phyloP scores from a whole-genome alignment of 305 asterid species.

The Fraxinus latifolia region DNA sequence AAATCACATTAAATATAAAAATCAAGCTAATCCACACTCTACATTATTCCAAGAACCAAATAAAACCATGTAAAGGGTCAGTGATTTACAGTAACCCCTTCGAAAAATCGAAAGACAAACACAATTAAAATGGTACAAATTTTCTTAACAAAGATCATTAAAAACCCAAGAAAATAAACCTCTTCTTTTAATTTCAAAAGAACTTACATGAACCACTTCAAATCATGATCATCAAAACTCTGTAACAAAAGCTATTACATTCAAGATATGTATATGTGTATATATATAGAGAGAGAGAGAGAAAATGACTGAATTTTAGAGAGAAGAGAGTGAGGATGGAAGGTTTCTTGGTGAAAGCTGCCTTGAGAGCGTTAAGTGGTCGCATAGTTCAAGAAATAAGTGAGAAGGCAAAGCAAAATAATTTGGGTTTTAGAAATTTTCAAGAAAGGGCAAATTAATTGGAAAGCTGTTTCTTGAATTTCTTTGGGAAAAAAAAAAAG shows the following conservation, averaged over 20 bases:
- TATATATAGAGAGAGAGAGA: neutral
- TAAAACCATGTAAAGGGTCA: neutral
- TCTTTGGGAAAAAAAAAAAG: neutral
- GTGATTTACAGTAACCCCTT: neutral
- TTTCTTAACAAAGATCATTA: slow-evolving; percentile 2
- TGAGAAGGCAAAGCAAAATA: slow-evolving; percentile 32
- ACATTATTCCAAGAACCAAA: neutral
- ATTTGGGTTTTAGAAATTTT: slow-evolving; percentile 31
- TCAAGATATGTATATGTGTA: slow-evolving; percentile 1
- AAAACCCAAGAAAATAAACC: neutral
- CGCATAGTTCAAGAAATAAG: slow-evolving; percentile 51
- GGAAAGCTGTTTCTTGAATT: neutral
- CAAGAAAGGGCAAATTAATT: slow-evolving; percentile 19
- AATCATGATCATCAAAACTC: slow-evolving; percentile 22
- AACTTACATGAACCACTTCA: slow-evolving; percentile 37
- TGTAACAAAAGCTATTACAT: slow-evolving; percentile 16
- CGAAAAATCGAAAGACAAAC: neutral
- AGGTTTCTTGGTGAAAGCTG: slow-evolving; percentile 28
- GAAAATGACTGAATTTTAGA: slow-evolving; percentile 15
- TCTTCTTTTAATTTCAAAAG: slow-evolving; percentile 29
- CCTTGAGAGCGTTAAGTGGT: slow-evolving; percentile 28
- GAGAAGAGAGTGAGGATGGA: slow-evolving; percentile 35
- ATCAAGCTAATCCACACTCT: neutral
- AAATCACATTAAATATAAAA: neutral
- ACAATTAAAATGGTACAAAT: neutral